A percentile compares a stretch with the other conserved stretches of the same genome.
These are phyloP conservation scores for Mitragyna speciosa DNA, from an alignment of 257 asterid species.

Conservation along the genomic window DNA sequence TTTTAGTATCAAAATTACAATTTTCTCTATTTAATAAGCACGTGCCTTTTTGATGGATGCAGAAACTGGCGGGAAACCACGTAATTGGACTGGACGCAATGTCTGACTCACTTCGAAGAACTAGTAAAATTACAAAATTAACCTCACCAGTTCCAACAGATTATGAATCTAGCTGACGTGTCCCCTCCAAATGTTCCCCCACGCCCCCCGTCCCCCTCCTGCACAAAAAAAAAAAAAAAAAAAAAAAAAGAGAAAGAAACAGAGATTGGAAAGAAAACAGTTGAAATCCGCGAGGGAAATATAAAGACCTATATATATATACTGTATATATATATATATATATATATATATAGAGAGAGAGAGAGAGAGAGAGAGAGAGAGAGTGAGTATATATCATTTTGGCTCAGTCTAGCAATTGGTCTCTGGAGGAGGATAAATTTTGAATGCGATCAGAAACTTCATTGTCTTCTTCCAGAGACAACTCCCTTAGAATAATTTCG, in stretches of 20 bases:
- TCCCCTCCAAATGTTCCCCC: too few species aligned
- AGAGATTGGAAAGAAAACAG: not conserved
- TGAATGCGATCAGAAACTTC: not conserved
- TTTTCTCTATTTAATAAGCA: too few species aligned
- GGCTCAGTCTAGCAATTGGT: not conserved
- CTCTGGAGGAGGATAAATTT: not conserved
- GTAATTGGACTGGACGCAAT: conserved; percentile 22
- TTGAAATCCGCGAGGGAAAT: conserved; percentile 4
- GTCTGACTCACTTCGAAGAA: too few species aligned
- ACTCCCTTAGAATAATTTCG: not conserved
- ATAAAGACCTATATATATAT: not conserved
- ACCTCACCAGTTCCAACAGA: conserved; percentile 17
- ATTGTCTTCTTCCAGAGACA: conserved; percentile 2
- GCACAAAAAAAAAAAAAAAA: not conserved
- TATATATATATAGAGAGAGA: too few species aligned
- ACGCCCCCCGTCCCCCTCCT: too few species aligned
- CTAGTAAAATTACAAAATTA: not conserved
- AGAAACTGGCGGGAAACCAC: conserved; percentile 28
- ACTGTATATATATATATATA: not conserved
- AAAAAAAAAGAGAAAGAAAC: too few species aligned
- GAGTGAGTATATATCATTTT: not conserved
- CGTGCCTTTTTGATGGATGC: not conserved
- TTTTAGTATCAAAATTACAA: too few species aligned
- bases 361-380: conserved; percentile 1
- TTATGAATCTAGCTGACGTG: conserved; percentile 24